These are phyloP conservation scores for Endothia cerciana DNA, from an alignment of 2,329 filamentous ascomycete species.

Conservation along the genomic window DNA sequence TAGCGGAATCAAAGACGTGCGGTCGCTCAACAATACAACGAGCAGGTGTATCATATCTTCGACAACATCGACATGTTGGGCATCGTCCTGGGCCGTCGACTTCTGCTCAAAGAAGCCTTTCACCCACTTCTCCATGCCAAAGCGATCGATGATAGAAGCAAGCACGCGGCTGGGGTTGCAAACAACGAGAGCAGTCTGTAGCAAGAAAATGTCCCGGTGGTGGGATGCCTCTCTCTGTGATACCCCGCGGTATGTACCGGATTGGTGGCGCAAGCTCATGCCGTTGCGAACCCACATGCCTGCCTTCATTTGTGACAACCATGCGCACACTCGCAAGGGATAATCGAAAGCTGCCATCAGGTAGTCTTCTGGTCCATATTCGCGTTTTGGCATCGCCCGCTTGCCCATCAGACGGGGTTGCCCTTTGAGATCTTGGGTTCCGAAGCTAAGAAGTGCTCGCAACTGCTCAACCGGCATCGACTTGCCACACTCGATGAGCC, in stretches of 20 bases:
- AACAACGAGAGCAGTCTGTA: constrained; percentile 88
- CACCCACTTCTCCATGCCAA: constrained; percentile 86
- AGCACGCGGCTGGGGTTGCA: constrained; percentile 84
- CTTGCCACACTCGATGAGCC: constrained; percentile 90
- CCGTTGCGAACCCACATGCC: constrained; percentile 99
- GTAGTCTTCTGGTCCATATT: constrained; percentile 73
- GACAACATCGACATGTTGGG: constrained; percentile 86
- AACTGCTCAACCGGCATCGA: constrained; percentile 71
- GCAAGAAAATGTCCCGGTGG: constrained; percentile 89
- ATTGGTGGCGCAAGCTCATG: constrained; percentile 92
- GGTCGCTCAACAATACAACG: constrained; percentile 87
- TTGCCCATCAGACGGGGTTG: constrained; percentile 65
- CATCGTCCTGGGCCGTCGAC: constrained; percentile 78
- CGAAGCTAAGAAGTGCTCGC: constrained; percentile 71
- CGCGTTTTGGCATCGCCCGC: constrained; percentile 58
- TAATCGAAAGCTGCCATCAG: constrained; percentile 90
- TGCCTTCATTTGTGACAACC: constrained; percentile 97
- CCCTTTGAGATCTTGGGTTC: constrained; percentile 69
- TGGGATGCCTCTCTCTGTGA: constrained; percentile 89
- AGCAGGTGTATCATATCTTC: constrained; percentile 96
- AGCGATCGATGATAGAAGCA: constrained; percentile 88
- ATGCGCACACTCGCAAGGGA: constrained; percentile 89
- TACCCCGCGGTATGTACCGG: constrained; percentile 89
- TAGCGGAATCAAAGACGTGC: constrained; percentile 74
- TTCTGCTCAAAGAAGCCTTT: constrained; percentile 77